Evolutionary conservation across 2,329 filamentous ascomycete genomes (phyloP).

Genomic region (Talaromyces sp.): DNA sequence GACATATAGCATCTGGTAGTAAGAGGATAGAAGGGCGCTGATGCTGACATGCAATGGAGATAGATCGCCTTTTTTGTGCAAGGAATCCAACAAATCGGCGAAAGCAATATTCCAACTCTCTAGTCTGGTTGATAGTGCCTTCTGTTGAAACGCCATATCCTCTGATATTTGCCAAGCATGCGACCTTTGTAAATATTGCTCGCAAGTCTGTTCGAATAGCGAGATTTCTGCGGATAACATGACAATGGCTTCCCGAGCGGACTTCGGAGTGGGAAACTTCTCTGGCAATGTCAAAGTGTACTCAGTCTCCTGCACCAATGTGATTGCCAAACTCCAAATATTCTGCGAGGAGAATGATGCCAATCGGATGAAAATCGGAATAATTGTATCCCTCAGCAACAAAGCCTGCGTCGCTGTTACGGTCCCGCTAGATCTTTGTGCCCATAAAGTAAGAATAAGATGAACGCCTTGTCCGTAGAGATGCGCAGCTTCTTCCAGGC

Average conservation of each 20-base stretch:
- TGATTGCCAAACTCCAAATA: constrained; percentile 16
- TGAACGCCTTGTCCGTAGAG: constrained; percentile 30
- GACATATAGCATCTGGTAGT: constrained; percentile 26
- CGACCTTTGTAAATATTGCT: constrained; percentile 19
- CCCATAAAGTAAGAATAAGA: constrained; percentile 25
- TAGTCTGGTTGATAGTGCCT: constrained; percentile 20
- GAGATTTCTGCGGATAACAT: constrained; percentile 24
- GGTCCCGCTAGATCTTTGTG: constrained; percentile 14
- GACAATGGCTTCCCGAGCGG: constrained; percentile 28
- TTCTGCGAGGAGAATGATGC: constrained; percentile 21
- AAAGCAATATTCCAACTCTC: constrained; percentile 26
- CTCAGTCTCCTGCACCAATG: constrained; percentile 19
- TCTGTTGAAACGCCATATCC: constrained; percentile 20
- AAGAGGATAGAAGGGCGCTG: constrained; percentile 23
- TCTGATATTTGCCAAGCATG: constrained; percentile 17
- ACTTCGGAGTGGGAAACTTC: constrained; percentile 23
- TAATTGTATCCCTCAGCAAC: constrained; percentile 26
- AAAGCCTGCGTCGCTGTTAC: constrained; percentile 19
- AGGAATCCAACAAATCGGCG: constrained; percentile 19
- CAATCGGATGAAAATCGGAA: constrained; percentile 30
- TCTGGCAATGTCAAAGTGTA: background rate
- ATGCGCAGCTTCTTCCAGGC: constrained; percentile 25
- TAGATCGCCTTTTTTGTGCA: background rate
- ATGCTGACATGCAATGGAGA: constrained; percentile 21
- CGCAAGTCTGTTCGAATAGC: constrained; percentile 24